phyloP scores from a whole-genome alignment of 768 basidiomycete species.

The Hydnomerulius pinastri region DNA sequence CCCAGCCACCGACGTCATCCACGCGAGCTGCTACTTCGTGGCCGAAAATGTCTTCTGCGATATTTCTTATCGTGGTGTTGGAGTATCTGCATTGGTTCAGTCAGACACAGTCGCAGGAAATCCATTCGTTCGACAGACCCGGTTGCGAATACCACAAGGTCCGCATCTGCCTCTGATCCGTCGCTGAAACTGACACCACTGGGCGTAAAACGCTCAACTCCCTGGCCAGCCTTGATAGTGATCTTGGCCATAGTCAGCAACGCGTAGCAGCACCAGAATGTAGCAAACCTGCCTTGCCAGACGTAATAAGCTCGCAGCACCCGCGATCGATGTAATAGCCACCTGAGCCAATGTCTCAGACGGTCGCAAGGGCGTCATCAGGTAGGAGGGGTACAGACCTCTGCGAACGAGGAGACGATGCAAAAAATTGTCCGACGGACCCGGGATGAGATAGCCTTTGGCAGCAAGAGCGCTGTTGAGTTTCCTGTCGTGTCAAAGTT shows the following conservation, averaged over 20 bases:
- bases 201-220: conserved; percentile 1
- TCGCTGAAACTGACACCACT: conserved; percentile 1
- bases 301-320: conserved; percentile 3
- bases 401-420: conserved; percentile 7
- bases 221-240: conserved; percentile 2
- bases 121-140: background rate
- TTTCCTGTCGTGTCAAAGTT: background rate
- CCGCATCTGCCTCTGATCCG: background rate
- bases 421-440: background rate
- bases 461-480: background rate
- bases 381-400: background rate
- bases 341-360: background rate
- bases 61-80: conserved; percentile 1
- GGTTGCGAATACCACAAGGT: conserved; percentile 5
- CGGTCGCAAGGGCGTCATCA: background rate
- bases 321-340: conserved; percentile 7
- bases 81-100: background rate
- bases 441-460: conserved; percentile 3
- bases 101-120: background rate
- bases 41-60: conserved; percentile 1
- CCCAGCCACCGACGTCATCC: conserved; percentile 11
- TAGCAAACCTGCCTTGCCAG: conserved; percentile 1
- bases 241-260: background rate
- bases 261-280: background rate
- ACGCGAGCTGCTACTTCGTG: background rate